Conservation (phyloP, 78 protist species). For the Tieghemostelium lacteum region DNA sequence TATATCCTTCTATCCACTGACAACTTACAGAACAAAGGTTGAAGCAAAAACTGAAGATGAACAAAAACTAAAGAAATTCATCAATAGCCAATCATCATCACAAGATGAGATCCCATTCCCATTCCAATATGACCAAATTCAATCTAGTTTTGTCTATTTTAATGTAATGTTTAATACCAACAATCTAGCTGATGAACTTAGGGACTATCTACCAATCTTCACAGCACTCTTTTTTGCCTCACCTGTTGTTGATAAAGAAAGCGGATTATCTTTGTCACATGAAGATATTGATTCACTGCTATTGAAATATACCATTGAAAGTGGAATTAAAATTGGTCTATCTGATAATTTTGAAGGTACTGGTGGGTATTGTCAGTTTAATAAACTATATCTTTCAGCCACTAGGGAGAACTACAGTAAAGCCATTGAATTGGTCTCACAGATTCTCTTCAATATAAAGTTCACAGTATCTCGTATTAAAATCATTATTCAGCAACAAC, state of each 20-base stretch:
- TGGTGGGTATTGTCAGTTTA: background rate
- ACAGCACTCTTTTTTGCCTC: conserved; percentile 6
- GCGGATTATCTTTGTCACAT: conserved; percentile 5
- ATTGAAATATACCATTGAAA: conserved; percentile 25
- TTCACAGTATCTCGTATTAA: conserved; percentile 18
- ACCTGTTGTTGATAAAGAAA: background rate
- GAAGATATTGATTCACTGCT: conserved; percentile 21
- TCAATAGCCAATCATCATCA: background rate
- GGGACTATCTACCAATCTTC: conserved; percentile 38
- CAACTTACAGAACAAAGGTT: background rate
- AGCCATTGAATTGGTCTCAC: background rate
- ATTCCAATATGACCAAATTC: background rate
- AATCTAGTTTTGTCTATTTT: conserved; percentile 1
- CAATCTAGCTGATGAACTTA: conserved; percentile 15
- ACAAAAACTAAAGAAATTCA: background rate
- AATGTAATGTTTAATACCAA: conserved; percentile 13
- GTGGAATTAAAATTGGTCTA: background rate
- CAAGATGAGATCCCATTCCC: conserved; percentile 11
- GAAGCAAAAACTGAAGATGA: background rate
- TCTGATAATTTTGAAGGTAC: background rate
- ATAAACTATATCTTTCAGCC: background rate
- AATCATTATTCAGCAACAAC: background rate
- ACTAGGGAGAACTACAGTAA: background rate
- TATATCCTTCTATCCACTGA: conserved; percentile 5
- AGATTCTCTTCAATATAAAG: background rate